These are phyloP conservation scores for Penicillium sp. DNA, from an alignment of 2,329 filamentous ascomycete genomes.

Conservation along the genomic window DNA sequence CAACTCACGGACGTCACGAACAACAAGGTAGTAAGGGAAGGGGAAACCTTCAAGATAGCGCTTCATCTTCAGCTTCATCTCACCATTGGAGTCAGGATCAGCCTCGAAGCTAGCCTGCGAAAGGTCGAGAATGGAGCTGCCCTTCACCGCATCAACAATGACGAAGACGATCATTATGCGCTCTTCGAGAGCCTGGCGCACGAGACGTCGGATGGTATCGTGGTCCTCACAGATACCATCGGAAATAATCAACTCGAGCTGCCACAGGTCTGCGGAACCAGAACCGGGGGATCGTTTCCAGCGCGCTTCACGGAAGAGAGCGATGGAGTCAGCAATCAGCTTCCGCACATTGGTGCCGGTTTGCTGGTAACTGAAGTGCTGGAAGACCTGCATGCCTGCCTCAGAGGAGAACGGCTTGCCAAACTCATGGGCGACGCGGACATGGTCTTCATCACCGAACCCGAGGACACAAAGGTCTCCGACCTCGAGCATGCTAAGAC, in stretches of 20 bases:
- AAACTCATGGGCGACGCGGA: conserved; percentile 83
- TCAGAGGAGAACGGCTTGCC: conserved; percentile 76
- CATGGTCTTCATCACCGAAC: conserved; percentile 70
- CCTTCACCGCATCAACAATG: conserved; percentile 71
- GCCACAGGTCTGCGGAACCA: conserved; percentile 77
- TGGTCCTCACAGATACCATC: conserved; percentile 93
- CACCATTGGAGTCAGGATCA: conserved; percentile 57
- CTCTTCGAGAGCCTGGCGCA: conserved; percentile 86
- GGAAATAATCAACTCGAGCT: conserved; percentile 86
- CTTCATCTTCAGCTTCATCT: conserved; percentile 72
- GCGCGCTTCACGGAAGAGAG: conserved; percentile 75
- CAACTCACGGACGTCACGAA: conserved; percentile 86
- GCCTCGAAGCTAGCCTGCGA: conserved; percentile 80
- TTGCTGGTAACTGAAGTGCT: conserved; percentile 81
- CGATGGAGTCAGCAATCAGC: conserved; percentile 73
- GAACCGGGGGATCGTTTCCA: conserved; percentile 53
- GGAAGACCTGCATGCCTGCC: conserved; percentile 78
- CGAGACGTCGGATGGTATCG: conserved; percentile 73
- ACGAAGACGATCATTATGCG: conserved; percentile 98
- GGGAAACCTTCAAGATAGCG: conserved; percentile 94
- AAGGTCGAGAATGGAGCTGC: conserved; percentile 71
- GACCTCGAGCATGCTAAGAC: conserved; percentile 87
- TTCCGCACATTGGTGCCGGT: conserved; percentile 80
- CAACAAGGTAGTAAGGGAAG: conserved; percentile 94
- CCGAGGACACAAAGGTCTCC: conserved; percentile 90